Evolutionary conservation across 1,284 basidiomycete genomes (phyloP).

Genomic region (Cerrena zonata): DNA sequence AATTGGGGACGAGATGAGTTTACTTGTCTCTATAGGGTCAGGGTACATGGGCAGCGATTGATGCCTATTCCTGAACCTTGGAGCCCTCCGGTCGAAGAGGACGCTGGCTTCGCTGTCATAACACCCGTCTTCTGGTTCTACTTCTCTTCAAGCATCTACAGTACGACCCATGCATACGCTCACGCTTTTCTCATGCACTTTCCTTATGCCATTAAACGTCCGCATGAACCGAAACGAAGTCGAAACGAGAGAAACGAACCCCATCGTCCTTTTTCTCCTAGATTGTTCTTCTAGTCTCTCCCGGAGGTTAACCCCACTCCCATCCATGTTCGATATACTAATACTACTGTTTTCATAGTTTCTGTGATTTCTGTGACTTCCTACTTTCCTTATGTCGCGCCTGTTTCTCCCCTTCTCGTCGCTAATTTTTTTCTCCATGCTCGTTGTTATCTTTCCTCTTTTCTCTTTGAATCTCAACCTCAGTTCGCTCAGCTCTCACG

Average conservation of each 20-base stretch:
- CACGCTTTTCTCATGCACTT: neutral
- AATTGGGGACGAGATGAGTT: constrained; percentile 84
- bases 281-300: too few relatives aligned
- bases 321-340: neutral
- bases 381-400: too few relatives aligned
- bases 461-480: too few relatives aligned
- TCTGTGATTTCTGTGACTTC: too few relatives aligned
- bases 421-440: neutral
- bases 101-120: neutral
- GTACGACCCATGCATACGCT: neutral
- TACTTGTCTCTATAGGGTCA: constrained; percentile 88
- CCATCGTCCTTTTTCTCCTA: neutral
- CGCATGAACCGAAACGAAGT: neutral
- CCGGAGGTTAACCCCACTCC: too few relatives aligned
- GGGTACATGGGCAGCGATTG: constrained; percentile 57
- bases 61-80: constrained; percentile 24
- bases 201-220: too few relatives aligned
- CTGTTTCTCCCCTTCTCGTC: too few relatives aligned
- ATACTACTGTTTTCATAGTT: neutral
- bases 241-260: neutral
- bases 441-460: neutral
- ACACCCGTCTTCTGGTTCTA: neutral
- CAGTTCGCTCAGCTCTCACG: neutral
- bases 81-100: constrained; percentile 20
- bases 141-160: too few relatives aligned